Conservation (phyloP, 192 early-diverging fungal genomes). For the Dispira parvispora region DNA sequence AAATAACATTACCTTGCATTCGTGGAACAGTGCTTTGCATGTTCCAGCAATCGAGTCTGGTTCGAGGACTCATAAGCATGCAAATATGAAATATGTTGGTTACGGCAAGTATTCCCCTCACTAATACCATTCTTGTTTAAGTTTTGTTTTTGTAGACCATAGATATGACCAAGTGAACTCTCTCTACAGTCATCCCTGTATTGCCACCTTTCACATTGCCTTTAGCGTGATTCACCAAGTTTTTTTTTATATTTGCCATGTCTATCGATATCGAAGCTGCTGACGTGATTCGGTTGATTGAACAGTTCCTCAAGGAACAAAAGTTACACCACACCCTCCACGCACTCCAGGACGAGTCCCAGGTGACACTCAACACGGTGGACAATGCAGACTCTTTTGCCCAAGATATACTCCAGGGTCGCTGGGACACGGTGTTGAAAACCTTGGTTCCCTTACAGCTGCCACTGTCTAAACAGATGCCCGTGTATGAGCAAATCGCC, state of each 20-base stretch:
- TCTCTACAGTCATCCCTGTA: too few species aligned
- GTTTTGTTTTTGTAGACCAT: too few species aligned
- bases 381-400: slow-evolving; percentile 61
- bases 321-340: slow-evolving; percentile 63
- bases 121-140: too few species aligned
- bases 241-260: slow-evolving; percentile 1
- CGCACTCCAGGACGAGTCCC: slow-evolving; percentile 65
- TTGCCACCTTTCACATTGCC: too few species aligned
- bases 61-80: too few species aligned
- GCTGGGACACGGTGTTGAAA: slow-evolving; percentile 74
- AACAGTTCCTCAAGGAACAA: slow-evolving; percentile 86
- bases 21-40: too few species aligned
- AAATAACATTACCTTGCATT: too few species aligned
- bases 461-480: slow-evolving; percentile 48
- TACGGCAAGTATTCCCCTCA: too few species aligned
- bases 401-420: slow-evolving; percentile 54
- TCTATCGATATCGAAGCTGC: slow-evolving; percentile 39
- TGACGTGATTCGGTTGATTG: slow-evolving; percentile 71
- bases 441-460: slow-evolving; percentile 51
- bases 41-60: too few species aligned
- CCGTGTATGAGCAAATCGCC: slow-evolving; percentile 85
- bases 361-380: slow-evolving; percentile 66
- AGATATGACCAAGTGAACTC: too few species aligned
- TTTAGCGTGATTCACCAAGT: too few species aligned
- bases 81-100: too few species aligned